Percentiles rank a stretch among this genome's conserved stretches.
phyloP scores from a whole-genome alignment of 352 stramenopile genomes.

The Phytophthora rubi region DNA sequence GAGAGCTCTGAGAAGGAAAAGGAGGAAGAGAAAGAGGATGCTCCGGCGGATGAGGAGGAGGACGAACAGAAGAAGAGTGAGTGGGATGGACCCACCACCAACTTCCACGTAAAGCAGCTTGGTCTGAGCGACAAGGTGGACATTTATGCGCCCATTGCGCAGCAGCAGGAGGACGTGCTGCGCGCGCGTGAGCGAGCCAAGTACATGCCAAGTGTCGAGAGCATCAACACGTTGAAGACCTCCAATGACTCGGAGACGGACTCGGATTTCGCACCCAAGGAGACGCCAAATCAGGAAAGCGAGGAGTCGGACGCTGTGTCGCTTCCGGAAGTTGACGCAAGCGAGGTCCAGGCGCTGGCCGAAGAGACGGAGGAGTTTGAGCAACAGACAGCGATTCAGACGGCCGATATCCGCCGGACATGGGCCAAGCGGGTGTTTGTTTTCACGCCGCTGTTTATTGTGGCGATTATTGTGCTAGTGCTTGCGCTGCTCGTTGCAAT shows the following conservation, averaged over 20 bases:
- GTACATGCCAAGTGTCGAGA: constrained; percentile 48
- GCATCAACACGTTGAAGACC: constrained; percentile 41
- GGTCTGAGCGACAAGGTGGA: constrained; percentile 80
- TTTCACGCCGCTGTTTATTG: constrained; percentile 42
- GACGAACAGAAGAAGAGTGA: constrained; percentile 29
- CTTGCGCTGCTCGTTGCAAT: constrained; percentile 57
- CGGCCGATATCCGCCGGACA: constrained; percentile 25
- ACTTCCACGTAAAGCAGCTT: constrained; percentile 85
- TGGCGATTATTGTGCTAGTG: constrained; percentile 48
- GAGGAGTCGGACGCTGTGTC: constrained; percentile 51
- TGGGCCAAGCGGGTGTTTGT: constrained; percentile 41
- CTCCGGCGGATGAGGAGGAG: constrained; percentile 8
- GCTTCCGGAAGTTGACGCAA: constrained; percentile 53
- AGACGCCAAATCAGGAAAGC: constrained; percentile 37
- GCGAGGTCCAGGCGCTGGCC: constrained; percentile 48
- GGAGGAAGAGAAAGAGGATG: constrained; percentile 16
- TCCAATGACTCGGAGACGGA: constrained; percentile 64
- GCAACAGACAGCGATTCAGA: constrained; percentile 29
- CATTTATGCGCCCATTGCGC: constrained; percentile 73
- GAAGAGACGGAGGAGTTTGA: constrained; percentile 52
- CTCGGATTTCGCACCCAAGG: constrained; percentile 61
- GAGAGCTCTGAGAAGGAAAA: constrained; percentile 13
- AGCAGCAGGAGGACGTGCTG: constrained; percentile 72
- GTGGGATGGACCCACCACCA: constrained; percentile 65
- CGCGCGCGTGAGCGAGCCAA: constrained; percentile 62